Percentiles rank a stretch among this genome's conserved stretches.
phyloP scores from a whole-genome alignment of 2,329 filamentous ascomycete genomes.

The Ophiocordyceps australis region DNA sequence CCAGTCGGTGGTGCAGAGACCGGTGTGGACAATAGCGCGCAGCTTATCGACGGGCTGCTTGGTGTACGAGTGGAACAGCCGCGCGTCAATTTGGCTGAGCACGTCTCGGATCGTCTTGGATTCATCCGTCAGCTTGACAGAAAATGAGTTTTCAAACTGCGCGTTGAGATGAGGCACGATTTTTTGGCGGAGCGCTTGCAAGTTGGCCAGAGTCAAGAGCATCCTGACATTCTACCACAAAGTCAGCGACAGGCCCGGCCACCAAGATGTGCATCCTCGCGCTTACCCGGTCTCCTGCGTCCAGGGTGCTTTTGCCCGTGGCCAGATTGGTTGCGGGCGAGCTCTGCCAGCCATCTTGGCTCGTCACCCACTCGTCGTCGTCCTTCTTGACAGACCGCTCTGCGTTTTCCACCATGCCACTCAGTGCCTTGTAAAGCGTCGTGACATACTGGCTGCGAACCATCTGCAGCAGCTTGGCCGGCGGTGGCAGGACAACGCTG shows the following conservation, averaged over 20 bases:
- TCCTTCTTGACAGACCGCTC: slow-evolving; percentile 52
- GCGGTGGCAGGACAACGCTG: slow-evolving; percentile 70
- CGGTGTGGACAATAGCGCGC: slow-evolving; percentile 49
- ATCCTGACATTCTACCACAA: slow-evolving; percentile 63
- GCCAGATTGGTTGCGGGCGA: slow-evolving; percentile 14
- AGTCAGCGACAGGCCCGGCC: slow-evolving; percentile 10
- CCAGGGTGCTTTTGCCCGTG: slow-evolving; percentile 26
- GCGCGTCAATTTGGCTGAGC: slow-evolving; percentile 73
- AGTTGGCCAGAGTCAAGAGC: slow-evolving; percentile 83
- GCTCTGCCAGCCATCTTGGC: slow-evolving; percentile 21
- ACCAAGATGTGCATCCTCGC: too few species aligned
- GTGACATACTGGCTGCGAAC: slow-evolving; percentile 85
- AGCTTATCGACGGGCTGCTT: slow-evolving; percentile 54
- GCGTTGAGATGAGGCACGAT: slow-evolving; percentile 77
- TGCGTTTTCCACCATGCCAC: slow-evolving; percentile 93
- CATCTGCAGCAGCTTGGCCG: slow-evolving; percentile 75
- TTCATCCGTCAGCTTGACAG: slow-evolving; percentile 86
- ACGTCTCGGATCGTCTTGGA: slow-evolving; percentile 83
- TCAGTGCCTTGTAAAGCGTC: slow-evolving; percentile 83
- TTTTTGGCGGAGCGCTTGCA: slow-evolving; percentile 64
- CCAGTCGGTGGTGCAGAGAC: slow-evolving; percentile 58
- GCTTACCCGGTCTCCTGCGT: slow-evolving; percentile 38
- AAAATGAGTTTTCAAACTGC: slow-evolving; percentile 87
- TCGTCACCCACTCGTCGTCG: slow-evolving; percentile 41
- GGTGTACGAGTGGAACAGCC: slow-evolving; percentile 86